Evolutionary conservation across 352 stramenopile species (phyloP).

Genomic region (Phytophthora lateralis): DNA sequence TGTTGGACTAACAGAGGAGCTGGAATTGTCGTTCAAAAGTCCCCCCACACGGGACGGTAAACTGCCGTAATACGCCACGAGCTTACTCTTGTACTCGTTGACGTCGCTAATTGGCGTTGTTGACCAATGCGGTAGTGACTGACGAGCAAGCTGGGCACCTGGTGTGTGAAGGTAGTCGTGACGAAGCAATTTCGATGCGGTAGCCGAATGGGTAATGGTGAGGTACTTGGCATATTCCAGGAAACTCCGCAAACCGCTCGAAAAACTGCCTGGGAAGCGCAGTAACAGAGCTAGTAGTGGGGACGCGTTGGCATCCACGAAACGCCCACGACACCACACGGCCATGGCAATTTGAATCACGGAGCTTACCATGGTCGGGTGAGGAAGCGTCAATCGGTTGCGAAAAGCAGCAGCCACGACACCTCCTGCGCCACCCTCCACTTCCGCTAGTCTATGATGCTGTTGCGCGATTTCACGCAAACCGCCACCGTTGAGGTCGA

Average conservation of each 20-base stretch:
- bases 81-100: conserved; percentile 46
- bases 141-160: conserved; percentile 15
- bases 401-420: conserved; percentile 18
- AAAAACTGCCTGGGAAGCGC: conserved; percentile 35
- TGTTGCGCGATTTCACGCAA: conserved; percentile 18
- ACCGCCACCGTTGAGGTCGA: conserved; percentile 24
- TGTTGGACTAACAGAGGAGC: conserved; percentile 5
- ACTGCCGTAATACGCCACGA: conserved; percentile 45
- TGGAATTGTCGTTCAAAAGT: conserved; percentile 22
- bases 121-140: conserved; percentile 14
- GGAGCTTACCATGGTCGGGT: conserved; percentile 38
- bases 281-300: conserved; percentile 45
- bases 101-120: conserved; percentile 31
- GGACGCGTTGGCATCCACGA: conserved; percentile 36
- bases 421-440: conserved; percentile 11
- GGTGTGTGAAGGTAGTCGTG: conserved; percentile 55
- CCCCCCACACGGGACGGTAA: conserved; percentile 24
- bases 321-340: conserved; percentile 50
- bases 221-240: conserved; percentile 76
- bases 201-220: conserved; percentile 41
- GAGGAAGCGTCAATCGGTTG: conserved; percentile 23
- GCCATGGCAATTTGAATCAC: conserved; percentile 48
- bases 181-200: conserved; percentile 47
- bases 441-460: conserved; percentile 16
- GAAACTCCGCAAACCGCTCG: conserved; percentile 54